Conservation (phyloP, 192 early-diverging fungal species). For the Rhizoclosmatium sp. region DNA sequence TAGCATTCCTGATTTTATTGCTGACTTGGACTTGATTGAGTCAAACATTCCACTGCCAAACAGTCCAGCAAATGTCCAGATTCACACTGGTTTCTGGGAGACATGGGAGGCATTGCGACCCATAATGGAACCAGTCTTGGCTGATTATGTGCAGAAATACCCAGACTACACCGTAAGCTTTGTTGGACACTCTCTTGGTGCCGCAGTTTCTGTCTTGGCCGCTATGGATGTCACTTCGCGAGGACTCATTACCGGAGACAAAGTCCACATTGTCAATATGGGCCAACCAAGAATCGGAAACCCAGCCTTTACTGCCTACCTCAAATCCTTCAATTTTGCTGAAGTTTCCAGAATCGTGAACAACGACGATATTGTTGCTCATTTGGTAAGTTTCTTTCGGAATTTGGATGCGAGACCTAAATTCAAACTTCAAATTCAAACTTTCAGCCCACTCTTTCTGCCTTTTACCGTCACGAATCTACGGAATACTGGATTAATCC, state of each 20-base stretch:
- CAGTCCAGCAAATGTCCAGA: conserved; percentile 2
- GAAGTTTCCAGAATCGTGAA: conserved; percentile 19
- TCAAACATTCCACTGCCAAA: background rate
- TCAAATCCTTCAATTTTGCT: background rate
- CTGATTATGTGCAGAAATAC: background rate
- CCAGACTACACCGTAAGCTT: conserved; percentile 35
- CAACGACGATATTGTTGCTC: conserved; percentile 40
- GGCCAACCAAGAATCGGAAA: conserved; percentile 55
- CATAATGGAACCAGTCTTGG: background rate
- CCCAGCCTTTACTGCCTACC: conserved; percentile 37
- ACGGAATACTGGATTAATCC: conserved; percentile 39
- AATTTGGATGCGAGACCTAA: background rate
- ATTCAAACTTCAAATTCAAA: background rate
- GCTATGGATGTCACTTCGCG: conserved; percentile 39
- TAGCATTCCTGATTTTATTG: conserved; percentile 25
- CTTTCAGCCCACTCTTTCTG: background rate
- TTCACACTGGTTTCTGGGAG: conserved; percentile 43
- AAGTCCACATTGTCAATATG: conserved; percentile 41
- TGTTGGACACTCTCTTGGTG: conserved; percentile 52
- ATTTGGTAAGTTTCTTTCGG: background rate
- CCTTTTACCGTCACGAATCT: conserved; percentile 33
- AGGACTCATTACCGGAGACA: conserved; percentile 6
- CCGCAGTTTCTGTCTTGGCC: conserved; percentile 38
- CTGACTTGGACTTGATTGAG: conserved; percentile 19
- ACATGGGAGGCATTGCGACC: conserved; percentile 13